Evolutionary conservation across 1,139 yeast genomes (phyloP).

Genomic region (Debaryomyces psychrophilus): DNA sequence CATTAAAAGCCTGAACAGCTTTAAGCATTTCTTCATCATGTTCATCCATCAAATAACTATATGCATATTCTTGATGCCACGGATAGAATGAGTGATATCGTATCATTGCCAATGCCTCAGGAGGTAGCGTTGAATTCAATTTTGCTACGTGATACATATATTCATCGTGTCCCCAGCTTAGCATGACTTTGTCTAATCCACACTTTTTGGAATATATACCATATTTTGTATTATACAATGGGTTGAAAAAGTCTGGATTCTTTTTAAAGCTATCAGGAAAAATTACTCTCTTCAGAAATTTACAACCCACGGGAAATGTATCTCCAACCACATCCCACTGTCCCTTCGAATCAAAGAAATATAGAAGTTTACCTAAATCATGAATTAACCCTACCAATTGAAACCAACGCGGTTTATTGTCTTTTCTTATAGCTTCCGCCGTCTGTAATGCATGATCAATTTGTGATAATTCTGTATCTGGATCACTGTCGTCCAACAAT

Average conservation of each 20-base stretch:
- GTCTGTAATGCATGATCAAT: conserved; percentile 78
- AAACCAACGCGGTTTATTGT: conserved; percentile 74
- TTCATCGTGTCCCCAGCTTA: conserved; percentile 82
- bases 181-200: conserved; percentile 71
- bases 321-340: conserved; percentile 88
- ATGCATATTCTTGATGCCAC: conserved; percentile 75
- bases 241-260: conserved; percentile 66
- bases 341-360: conserved; percentile 71
- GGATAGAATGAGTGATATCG: conserved; percentile 77
- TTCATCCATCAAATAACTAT: conserved; percentile 64
- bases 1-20: conserved; percentile 68
- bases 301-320: conserved; percentile 76
- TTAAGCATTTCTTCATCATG: conserved; percentile 63
- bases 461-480: conserved; percentile 74
- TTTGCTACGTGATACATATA: conserved; percentile 76
- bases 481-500: conserved; percentile 70
- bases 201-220: conserved; percentile 69
- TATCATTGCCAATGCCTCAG: conserved; percentile 72
- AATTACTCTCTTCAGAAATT: conserved; percentile 60
- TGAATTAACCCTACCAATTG: conserved; percentile 74
- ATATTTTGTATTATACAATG: conserved; percentile 65
- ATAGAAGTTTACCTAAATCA: conserved; percentile 68
- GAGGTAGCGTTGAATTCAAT: conserved; percentile 62
- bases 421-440: conserved; percentile 72
- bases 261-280: conserved; percentile 61